Conservation (phyloP, 176 grass and related monocot genomes). For the Dendrocalamus sinicus region DNA sequence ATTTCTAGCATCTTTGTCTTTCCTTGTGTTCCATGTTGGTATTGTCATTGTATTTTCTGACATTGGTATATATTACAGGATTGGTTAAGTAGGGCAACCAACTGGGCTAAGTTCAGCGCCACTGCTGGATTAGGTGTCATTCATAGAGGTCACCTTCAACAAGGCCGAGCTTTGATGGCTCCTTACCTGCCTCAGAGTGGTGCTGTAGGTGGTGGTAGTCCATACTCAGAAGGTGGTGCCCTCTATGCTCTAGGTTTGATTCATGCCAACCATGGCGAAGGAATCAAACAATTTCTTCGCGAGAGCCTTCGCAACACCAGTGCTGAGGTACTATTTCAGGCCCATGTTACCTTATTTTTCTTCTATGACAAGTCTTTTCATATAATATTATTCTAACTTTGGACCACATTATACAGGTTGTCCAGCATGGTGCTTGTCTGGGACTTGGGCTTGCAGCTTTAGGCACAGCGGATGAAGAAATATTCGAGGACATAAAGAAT, state of each 20-base stretch:
- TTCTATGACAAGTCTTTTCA: not conserved
- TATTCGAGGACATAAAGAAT: conserved; percentile 95
- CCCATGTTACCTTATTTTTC: not conserved
- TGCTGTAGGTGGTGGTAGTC: conserved; percentile 87
- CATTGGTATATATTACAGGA: conserved; percentile 72
- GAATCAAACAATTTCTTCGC: conserved; percentile 95
- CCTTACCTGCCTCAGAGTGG: conserved; percentile 98
- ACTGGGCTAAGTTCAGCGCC: conserved; percentile 99
- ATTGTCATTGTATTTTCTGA: conserved; percentile 49
- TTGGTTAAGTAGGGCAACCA: conserved; percentile 98
- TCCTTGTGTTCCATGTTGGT: conserved; percentile 17
- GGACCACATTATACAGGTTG: conserved; percentile 69
- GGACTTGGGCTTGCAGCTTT: conserved; percentile 93
- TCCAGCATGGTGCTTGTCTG: conserved; percentile 96
- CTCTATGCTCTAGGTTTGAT: conserved; percentile 96
- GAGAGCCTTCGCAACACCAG: conserved; percentile 90
- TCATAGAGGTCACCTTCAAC: conserved; percentile 97
- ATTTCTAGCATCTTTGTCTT: conserved; percentile 22
- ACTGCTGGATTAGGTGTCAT: conserved; percentile 96
- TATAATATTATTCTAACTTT: conserved; percentile 44
- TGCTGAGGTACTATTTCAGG: conserved; percentile 61
- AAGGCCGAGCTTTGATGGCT: conserved; percentile 97
- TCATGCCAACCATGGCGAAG: conserved; percentile 99
- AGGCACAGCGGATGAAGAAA: conserved; percentile 93
- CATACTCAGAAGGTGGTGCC: conserved; percentile 98